Evolutionary conservation across 2,329 filamentous ascomycete genomes (phyloP), one percentile per base, ranked within the genome.

Genomic region (Dissoconium aciculare): DNA sequence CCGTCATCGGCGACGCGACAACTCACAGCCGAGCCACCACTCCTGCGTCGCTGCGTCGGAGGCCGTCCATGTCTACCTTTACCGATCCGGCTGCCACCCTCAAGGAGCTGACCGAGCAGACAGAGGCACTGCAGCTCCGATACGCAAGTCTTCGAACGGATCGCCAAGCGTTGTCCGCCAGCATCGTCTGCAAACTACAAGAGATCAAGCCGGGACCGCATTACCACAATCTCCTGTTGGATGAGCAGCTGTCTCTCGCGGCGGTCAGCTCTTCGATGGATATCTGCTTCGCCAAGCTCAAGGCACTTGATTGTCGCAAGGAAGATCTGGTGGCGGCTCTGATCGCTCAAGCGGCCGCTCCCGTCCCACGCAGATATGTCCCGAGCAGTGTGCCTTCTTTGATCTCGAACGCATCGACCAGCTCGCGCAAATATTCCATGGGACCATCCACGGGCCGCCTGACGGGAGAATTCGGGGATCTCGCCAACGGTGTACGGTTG

Each of bases 181-280:
- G 27, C 12, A 47, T 52, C 14, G 40, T 46, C 11, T 31, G 35
- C 6, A 43, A 32, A 9, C 28, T 52, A 15, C 38, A 41, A 25
- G 42, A 44, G 13, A 35, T 41, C 17, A 39, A 40, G 25, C 27
- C 40, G 5, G 41, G 39, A 5, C 40, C 47, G 5, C 44, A 49
- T 14, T 41, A 45, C 28, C 32, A 33, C n/a, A 46, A 46, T 28
- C 36, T 33, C 5, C 33, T 52, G 23, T 34, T 52, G 9, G 42
- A 50, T 26, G 46, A 51, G 33, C 50, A 52, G 17, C 32, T 52
- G 17, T 43, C 41, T 11, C 40, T 52, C 8, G 35, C 44, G 4
- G 43, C 49, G 4, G 37, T 49, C 26, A 46, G 42, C 32, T 48
- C 45, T 21, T 51, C 49, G 1, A 51, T 52, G 45, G 49, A 52